Conservation (phyloP, 257 asterid species). For the Solanum chiquidenum region DNA sequence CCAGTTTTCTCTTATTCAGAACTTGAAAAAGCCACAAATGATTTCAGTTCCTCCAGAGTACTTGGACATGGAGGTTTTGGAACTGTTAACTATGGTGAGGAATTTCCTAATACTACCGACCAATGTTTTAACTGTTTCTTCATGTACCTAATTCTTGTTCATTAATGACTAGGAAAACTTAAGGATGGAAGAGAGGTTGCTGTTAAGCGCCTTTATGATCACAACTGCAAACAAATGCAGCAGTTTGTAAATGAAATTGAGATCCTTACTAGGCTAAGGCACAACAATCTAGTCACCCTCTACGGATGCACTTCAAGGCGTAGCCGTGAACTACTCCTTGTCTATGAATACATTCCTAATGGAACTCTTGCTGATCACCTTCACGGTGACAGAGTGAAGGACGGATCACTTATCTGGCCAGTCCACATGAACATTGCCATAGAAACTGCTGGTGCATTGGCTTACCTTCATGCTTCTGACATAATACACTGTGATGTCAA, state of each 20-base stretch:
- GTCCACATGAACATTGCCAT: not conserved
- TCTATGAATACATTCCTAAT: not conserved
- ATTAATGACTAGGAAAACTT: not conserved
- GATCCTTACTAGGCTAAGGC: conserved; percentile 6
- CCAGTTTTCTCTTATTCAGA: no score
- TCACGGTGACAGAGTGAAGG: not conserved
- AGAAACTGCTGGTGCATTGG: conserved; percentile 2
- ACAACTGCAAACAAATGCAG: not conserved
- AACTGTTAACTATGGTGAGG: no score
- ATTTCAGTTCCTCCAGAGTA: no score
- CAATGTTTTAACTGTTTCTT: not conserved
- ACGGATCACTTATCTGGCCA: not conserved
- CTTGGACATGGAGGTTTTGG: no score
- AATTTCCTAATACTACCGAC: not conserved
- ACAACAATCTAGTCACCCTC: not conserved
- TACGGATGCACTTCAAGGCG: not conserved
- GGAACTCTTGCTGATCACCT: conserved; percentile 1
- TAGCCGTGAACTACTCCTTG: not conserved
- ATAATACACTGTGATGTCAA: not conserved
- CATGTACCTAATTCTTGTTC: not conserved
- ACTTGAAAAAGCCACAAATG: no score
- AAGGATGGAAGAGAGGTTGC: not conserved
- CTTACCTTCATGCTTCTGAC: not conserved
- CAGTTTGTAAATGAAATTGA: not conserved
- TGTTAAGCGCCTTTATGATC: not conserved